Conservation (phyloP, 495 filamentous ascomycete species). For the Cercophora newfieldiana region DNA sequence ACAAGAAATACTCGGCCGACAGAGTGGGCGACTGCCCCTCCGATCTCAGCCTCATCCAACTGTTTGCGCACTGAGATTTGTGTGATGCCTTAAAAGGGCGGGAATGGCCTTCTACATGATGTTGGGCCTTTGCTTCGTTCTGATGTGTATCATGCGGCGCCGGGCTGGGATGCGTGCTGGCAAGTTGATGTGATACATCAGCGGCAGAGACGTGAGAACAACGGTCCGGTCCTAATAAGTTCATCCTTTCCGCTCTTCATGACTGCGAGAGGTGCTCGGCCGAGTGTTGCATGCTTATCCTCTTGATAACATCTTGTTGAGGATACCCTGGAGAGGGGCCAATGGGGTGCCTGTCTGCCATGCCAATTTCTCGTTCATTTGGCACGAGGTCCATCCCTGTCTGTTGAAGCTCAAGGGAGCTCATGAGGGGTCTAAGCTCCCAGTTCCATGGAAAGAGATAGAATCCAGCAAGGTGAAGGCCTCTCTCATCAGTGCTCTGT, state of each 20-base stretch:
- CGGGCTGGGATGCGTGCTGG: neutral
- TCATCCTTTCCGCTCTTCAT: neutral
- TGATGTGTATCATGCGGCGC: neutral
- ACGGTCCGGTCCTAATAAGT: too few relatives aligned
- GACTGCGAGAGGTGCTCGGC: neutral
- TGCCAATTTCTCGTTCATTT: slow-evolving; percentile 1
- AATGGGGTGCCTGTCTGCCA: neutral
- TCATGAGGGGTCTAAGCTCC: neutral
- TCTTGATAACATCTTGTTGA: neutral
- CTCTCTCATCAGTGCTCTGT: neutral
- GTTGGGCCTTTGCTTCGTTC: neutral
- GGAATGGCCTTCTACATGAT: neutral
- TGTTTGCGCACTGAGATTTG: neutral
- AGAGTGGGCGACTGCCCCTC: neutral
- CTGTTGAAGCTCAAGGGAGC: neutral
- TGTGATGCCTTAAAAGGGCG: neutral
- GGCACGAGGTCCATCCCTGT: neutral
- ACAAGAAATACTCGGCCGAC: too few relatives aligned
- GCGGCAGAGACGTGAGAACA: too few relatives aligned
- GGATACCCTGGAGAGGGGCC: neutral
- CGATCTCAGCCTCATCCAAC: neutral
- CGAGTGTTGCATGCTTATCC: neutral
- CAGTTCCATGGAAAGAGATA: neutral
- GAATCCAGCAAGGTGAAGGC: neutral
- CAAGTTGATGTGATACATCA: too few relatives aligned